phyloP scores from a whole-genome alignment of 2,329 filamentous ascomycete genomes.

The Aspergillus sp. region DNA sequence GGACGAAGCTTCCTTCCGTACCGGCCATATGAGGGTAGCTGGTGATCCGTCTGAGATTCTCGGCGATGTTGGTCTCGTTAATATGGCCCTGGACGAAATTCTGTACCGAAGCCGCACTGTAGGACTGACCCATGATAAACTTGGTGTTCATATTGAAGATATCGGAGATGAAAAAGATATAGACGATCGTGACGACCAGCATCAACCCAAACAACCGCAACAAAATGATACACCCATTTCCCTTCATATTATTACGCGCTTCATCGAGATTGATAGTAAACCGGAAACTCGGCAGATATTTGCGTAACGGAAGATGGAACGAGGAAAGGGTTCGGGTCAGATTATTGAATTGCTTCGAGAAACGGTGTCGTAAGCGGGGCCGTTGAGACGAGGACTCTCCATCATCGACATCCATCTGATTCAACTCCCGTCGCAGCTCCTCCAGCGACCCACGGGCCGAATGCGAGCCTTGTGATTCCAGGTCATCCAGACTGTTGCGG shows the following conservation, averaged over 20 bases:
- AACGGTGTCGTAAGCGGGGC: slow-evolving; percentile 42
- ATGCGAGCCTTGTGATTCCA: slow-evolving; percentile 51
- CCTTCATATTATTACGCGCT: slow-evolving; percentile 31
- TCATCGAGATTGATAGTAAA: slow-evolving; percentile 35
- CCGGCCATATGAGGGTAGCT: slow-evolving; percentile 86
- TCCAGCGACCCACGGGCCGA: slow-evolving; percentile 53
- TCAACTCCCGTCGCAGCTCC: slow-evolving; percentile 72
- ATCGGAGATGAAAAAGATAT: slow-evolving; percentile 80
- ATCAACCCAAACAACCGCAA: slow-evolving; percentile 71
- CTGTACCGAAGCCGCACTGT: slow-evolving; percentile 78
- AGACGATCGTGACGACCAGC: slow-evolving; percentile 71
- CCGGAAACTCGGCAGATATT: slow-evolving; percentile 38
- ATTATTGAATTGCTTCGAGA: slow-evolving; percentile 54
- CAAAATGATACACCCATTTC: slow-evolving; percentile 61
- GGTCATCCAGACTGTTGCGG: slow-evolving; percentile 56
- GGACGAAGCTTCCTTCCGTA: slow-evolving; percentile 84
- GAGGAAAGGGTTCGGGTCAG: slow-evolving; percentile 55
- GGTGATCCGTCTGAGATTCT: slow-evolving; percentile 72
- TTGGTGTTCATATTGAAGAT: slow-evolving; percentile 66
- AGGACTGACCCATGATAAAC: slow-evolving; percentile 63
- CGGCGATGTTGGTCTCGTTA: slow-evolving; percentile 64
- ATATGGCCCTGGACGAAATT: slow-evolving; percentile 69
- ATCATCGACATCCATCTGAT: slow-evolving; percentile 84
- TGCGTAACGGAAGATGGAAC: slow-evolving; percentile 48
- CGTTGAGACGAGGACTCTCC: slow-evolving; percentile 36